These are phyloP conservation scores for Syncephalastrum sp. DNA, from an alignment of 371 early-diverging fungal genomes.

Conservation along the genomic window DNA sequence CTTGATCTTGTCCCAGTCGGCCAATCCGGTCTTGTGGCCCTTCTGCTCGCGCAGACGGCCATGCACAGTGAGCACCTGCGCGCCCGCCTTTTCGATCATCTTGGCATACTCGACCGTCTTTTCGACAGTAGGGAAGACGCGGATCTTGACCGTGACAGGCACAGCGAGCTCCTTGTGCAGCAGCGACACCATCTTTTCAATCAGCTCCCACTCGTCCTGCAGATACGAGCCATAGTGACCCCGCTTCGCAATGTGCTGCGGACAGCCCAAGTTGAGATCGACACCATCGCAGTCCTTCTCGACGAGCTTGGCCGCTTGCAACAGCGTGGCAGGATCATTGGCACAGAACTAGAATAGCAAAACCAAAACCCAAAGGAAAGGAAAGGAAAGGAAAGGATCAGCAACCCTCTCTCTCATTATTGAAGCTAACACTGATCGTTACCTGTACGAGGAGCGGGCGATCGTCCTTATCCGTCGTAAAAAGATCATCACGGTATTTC, in stretches of 20 bases:
- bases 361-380: too few species aligned
- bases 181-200: constrained; percentile 69
- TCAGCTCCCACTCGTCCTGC: constrained; percentile 95
- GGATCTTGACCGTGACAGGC: constrained; percentile 98
- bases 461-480: constrained; percentile 75
- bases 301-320: constrained; percentile 85
- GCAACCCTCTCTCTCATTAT: too few species aligned
- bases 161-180: constrained; percentile 85
- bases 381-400: too few species aligned
- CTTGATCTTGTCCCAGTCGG: constrained; percentile 97
- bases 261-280: constrained; percentile 98
- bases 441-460: constrained; percentile 93
- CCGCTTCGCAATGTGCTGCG: constrained; percentile 89
- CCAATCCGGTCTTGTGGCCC: constrained; percentile 95
- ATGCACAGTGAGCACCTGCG: constrained; percentile 94
- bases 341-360: constrained; percentile 87
- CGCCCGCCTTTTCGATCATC: constrained; percentile 96
- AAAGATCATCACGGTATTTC: constrained; percentile 75
- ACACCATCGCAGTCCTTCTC: constrained; percentile 93
- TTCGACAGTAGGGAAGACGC: constrained; percentile 89
- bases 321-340: constrained; percentile 88
- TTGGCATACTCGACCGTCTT: constrained; percentile 96
- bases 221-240: constrained; percentile 97
- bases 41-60: constrained; percentile 97
- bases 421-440: background rate